A percentile compares a stretch with the other conserved stretches of the same genome.
phyloP scores from a whole-genome alignment of 2,329 filamentous ascomycete species.

The Aspergillus alliaceus region DNA sequence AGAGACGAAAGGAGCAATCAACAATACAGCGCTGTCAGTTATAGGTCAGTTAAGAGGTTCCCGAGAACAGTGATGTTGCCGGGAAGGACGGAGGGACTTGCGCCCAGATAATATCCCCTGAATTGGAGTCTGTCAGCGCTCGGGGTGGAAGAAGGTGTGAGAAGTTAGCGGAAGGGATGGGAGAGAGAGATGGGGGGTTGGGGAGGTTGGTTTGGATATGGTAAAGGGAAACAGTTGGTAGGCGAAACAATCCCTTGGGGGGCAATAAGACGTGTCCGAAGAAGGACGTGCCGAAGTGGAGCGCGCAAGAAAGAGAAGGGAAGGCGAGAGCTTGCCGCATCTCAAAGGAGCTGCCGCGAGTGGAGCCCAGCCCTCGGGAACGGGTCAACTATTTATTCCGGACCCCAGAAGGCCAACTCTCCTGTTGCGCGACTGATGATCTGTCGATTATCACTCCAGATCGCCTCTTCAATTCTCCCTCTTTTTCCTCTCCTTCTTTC shows the following conservation, averaged over 20 bases:
- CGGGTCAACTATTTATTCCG: conserved; percentile 26
- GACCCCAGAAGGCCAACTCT: conserved; percentile 19
- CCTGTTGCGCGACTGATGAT: conserved; percentile 4
- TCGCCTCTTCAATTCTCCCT: background rate
- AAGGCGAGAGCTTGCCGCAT: conserved; percentile 16
- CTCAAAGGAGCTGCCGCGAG: conserved; percentile 14
- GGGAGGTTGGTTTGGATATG: too few species aligned
- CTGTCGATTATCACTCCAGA: background rate
- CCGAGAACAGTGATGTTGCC: conserved; percentile 13
- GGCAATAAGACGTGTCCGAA: conserved; percentile 14
- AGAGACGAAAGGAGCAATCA: conserved; percentile 11
- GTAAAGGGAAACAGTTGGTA: background rate
- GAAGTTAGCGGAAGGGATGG: background rate
- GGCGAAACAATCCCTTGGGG: conserved; percentile 8
- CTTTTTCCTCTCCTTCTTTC: background rate
- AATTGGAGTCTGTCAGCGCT: conserved; percentile 10
- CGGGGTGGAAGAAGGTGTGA: background rate
- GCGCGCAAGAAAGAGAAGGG: conserved; percentile 17
- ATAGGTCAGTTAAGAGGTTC: conserved; percentile 9
- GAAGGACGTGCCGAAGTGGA: conserved; percentile 13
- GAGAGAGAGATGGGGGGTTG: background rate
- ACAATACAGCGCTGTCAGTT: conserved; percentile 11
- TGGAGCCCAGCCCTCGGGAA: conserved; percentile 15
- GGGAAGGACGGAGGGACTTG: conserved; percentile 15
- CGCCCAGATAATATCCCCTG: conserved; percentile 17